These are phyloP conservation scores for Rhodocollybia butyracea DNA, from an alignment of 768 basidiomycete genomes.

Conservation along the genomic window DNA sequence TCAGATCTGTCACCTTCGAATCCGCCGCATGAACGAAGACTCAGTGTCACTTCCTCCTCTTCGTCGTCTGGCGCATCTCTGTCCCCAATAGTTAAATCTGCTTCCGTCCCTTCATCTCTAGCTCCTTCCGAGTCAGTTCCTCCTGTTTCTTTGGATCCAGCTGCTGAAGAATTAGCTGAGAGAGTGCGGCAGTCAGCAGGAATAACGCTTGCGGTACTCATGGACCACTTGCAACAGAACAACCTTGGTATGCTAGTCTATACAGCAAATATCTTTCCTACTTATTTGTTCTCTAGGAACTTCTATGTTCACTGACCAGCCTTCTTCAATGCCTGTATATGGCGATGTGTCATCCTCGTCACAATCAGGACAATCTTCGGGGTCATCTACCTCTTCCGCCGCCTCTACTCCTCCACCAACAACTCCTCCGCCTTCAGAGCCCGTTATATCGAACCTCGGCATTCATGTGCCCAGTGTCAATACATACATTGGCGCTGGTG, in stretches of 20 bases:
- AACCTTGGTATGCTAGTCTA: conserved; percentile 16
- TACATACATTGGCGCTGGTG: conserved; percentile 1
- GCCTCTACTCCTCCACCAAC: conserved; percentile 39
- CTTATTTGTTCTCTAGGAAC: not conserved
- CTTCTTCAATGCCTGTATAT: no score
- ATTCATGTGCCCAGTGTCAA: conserved; percentile 8
- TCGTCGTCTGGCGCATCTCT: conserved; percentile 54
- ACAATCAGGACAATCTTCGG: not conserved
- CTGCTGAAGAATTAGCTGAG: conserved; percentile 40
- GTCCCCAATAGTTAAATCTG: conserved; percentile 44
- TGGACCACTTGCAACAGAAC: conserved; percentile 27
- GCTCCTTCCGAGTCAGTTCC: conserved; percentile 17
- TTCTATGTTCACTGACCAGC: conserved; percentile 4
- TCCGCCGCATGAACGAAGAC: conserved; percentile 31
- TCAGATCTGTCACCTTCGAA: conserved; percentile 24
- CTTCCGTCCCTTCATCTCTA: conserved; percentile 17
- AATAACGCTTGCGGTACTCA: conserved; percentile 49
- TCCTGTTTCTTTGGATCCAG: conserved; percentile 14
- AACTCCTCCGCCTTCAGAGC: conserved; percentile 25
- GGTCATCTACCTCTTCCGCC: conserved; percentile 4
- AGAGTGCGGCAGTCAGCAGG: conserved; percentile 53
- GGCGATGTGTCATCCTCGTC: no score
- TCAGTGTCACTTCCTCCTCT: conserved; percentile 54
- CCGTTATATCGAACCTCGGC: conserved; percentile 11
- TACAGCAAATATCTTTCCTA: not conserved